Percentiles rank a stretch among this genome's conserved stretches.
Evolutionary conservation across 805 yeast species (phyloP).

Genomic region (Candida pseudoglaebosa): DNA sequence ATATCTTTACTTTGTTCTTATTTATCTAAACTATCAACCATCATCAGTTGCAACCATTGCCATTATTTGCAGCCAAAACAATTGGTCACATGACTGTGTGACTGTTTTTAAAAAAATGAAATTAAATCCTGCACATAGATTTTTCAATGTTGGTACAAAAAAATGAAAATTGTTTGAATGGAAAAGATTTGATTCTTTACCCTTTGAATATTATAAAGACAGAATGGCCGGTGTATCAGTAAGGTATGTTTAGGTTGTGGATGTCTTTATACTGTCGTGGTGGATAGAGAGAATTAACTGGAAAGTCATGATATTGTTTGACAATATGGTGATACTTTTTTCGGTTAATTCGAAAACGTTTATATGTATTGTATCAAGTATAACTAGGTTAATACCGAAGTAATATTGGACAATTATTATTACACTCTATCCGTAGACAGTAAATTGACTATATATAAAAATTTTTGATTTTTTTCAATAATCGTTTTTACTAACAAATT

Average conservation of each 20-base stretch:
- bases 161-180: neutral
- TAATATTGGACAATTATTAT: neutral
- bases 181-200: conserved; percentile 8
- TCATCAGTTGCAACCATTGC: too few relatives aligned
- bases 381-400: neutral
- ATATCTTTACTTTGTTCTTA: too few relatives aligned
- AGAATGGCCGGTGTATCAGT: conserved; percentile 98
- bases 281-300: conserved; percentile 17
- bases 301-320: neutral
- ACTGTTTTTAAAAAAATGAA: neutral
- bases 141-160: neutral
- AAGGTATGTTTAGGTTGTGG: conserved; percentile 70
- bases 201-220: conserved; percentile 23
- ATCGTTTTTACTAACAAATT: conserved; percentile 5
- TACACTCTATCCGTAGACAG: conserved; percentile 3
- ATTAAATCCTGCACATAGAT: neutral
- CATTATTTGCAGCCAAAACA: conserved; percentile 3
- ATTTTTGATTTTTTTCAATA: too few relatives aligned
- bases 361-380: neutral
- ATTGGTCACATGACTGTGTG: neutral
- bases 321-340: neutral
- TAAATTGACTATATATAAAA: too few relatives aligned
- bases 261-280: conserved; percentile 18
- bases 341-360: neutral
- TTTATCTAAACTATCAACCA: too few relatives aligned